A percentile compares a stretch with the other conserved stretches of the same genome.
Conservation (phyloP, 257 asterid species). For the Hygrophila difformis region DNA sequence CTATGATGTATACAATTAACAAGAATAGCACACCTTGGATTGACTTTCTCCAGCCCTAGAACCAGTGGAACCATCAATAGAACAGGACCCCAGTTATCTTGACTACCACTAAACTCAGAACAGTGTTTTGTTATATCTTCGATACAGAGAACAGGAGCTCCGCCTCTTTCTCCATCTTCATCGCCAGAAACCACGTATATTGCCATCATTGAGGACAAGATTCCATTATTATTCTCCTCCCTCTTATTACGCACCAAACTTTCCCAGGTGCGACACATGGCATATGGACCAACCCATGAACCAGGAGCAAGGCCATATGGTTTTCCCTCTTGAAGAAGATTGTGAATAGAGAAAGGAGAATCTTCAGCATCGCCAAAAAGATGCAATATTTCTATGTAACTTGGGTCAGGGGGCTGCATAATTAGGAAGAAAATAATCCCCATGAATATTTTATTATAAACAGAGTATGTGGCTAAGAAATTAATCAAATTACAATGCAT, state of each 20-base stretch:
- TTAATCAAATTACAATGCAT: not conserved
- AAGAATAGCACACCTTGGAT: slow-evolving; percentile 61
- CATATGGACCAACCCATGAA: slow-evolving; percentile 98
- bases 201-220: slow-evolving; percentile 39
- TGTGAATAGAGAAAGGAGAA: slow-evolving; percentile 84
- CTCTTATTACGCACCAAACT: slow-evolving; percentile 45
- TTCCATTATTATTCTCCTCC: slow-evolving; percentile 31
- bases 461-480: not conserved
- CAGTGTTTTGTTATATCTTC: slow-evolving; percentile 57
- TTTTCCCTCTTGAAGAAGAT: slow-evolving; percentile 88
- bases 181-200: slow-evolving; percentile 92
- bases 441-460: too few relatives aligned
- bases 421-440: slow-evolving; percentile 14
- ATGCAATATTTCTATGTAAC: slow-evolving; percentile 59
- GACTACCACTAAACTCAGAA: slow-evolving; percentile 35
- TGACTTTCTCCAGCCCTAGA: slow-evolving; percentile 86
- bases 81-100: slow-evolving; percentile 61
- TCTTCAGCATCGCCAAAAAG: slow-evolving; percentile 83
- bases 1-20: slow-evolving; percentile 1
- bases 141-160: slow-evolving; percentile 85
- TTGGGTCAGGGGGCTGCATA: slow-evolving; percentile 60
- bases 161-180: slow-evolving; percentile 98
- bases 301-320: slow-evolving; percentile 89
- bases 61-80: slow-evolving; percentile 92
- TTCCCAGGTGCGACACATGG: slow-evolving; percentile 98